Evolutionary conservation across 1,139 yeast species (phyloP), one percentile per base, ranked within the genome.

Genomic region (Sugiyamaella neomexicana): DNA sequence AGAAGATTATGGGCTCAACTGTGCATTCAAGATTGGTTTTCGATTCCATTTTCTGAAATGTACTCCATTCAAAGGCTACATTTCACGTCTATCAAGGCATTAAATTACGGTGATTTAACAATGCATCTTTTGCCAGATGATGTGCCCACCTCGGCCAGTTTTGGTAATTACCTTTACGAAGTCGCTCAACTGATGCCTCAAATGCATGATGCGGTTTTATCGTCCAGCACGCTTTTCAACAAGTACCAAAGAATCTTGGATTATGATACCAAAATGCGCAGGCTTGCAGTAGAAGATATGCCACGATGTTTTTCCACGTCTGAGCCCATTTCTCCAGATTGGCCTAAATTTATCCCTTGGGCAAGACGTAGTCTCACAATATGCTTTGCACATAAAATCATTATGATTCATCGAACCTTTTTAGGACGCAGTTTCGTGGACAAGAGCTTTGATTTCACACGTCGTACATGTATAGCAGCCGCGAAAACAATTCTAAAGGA

Each of bases 321-420:
- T 2, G 38, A 34, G 16, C 38, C 38, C 8, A 34, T 34, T 13
- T n/a, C 15, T 12, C 38, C 38, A 6, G 38, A 34, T 7, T 34
- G 38, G 38, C 38, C 38, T n/a, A 34, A 34, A 34, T 34, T 34
- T n/a, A 34, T 34, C 38, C 38, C 38, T 2, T 34, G 38, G 38
- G 38, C 38, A 13, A 12, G 38, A n/a, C 38, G 38, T n/a, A 34
- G 38, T 34, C 16, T 34, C 16, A 34, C 38, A 34, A 34, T 34
- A 34, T 34, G 38, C 16, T 34, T 34, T 34, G 38, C 38, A 13
- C 38, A 34, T 34, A 34, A 34, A 16, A 34, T 34, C 16, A 34
- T 34, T 34, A 34, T 34, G 38, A 34, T 34, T n/a, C 38, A 34
- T 34, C 15, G 38, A n/a, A 34, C 38, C 8, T 34, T 34, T 13